These are phyloP conservation scores for Scutellaria baicalensis DNA, from an alignment of 257 asterid species.

Conservation along the genomic window DNA sequence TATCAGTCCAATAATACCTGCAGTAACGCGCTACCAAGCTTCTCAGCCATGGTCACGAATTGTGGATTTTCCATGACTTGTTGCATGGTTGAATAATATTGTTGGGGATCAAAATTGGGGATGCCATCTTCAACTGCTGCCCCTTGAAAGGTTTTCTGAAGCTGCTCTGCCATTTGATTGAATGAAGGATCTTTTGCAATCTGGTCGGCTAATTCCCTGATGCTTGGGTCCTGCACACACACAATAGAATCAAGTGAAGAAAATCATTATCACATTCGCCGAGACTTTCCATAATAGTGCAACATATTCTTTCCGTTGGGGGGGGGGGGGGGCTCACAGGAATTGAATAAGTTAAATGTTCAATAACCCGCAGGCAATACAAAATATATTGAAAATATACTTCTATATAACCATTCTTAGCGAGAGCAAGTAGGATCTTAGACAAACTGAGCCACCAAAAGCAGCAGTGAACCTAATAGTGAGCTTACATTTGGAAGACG, in stretches of 20 bases:
- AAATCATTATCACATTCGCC: conserved; percentile 14
- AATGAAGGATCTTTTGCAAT: conserved; percentile 82
- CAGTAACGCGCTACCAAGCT: conserved; percentile 76
- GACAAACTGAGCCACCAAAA: background rate
- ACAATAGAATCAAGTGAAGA: background rate
- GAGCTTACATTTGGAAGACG: background rate
- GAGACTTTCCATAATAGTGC: conserved; percentile 11
- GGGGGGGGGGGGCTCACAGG: background rate
- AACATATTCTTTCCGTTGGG: background rate
- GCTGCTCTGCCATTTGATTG: conserved; percentile 89
- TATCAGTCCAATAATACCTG: conserved; percentile 41
- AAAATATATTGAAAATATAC: background rate
- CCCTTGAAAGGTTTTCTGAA: conserved; percentile 82
- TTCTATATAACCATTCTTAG: background rate
- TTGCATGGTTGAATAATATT: conserved; percentile 76
- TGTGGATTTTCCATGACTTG: conserved; percentile 97
- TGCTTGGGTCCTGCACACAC: conserved; percentile 66
- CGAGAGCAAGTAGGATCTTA: background rate
- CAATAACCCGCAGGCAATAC: background rate
- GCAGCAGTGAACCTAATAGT: background rate
- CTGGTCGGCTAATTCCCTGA: conserved; percentile 86
- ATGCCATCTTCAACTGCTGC: conserved; percentile 48
- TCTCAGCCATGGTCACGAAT: conserved; percentile 89
- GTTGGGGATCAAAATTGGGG: conserved; percentile 76
- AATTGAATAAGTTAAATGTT: background rate